Evolutionary conservation across 1,139 yeast genomes (phyloP), one percentile per base, ranked within the genome.

Genomic region (Taphrina pruni): DNA sequence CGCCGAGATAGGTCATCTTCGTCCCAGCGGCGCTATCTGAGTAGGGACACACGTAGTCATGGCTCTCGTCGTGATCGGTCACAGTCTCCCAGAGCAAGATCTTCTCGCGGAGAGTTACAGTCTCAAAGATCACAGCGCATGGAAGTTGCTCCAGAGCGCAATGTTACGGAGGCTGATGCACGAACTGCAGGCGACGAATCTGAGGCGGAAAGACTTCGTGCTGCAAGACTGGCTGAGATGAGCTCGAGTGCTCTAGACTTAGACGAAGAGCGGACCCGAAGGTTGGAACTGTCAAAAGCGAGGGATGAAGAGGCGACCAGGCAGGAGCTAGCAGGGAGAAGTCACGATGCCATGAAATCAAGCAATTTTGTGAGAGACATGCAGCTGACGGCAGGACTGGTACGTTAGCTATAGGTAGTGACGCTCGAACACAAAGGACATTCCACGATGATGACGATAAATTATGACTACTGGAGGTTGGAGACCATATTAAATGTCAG

Each of bases 181-280:
- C 8, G 17, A 7, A 2, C 2, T 39, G 45, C 38, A 14, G 58
- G 2, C 12, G 58, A 35, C 11, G 54, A 50, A 21, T 11, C n/a
- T 14, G 70, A 55, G 2, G 35, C 32, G 35, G 61, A 45, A 17
- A 45, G 43, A 14, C 38, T 39, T 20, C 60, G 66, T 12, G 66
- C 65, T 8, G 39, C 38, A 14, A 41, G 43, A 9, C 61, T 69
- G n/a, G 66, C 66, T 20, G 70, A 60, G 11, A 69, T 69, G 70
- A 57, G 35, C 9, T 26, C 45, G 26, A 56, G 57, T 50, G 70
- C 70, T 12, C 38, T 54, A 35, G 66, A 55, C 20, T 50, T 69
- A 11, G 70, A 69, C n/a, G 32, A 38, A 8, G 61, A 36, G n/a
- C 41, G 69, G 39, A 36, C 14, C 8, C 45, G 43, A 14, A 36